Evolutionary conservation across 306 rosid species (phyloP).

Genomic region (Gleditsia sinensis): DNA sequence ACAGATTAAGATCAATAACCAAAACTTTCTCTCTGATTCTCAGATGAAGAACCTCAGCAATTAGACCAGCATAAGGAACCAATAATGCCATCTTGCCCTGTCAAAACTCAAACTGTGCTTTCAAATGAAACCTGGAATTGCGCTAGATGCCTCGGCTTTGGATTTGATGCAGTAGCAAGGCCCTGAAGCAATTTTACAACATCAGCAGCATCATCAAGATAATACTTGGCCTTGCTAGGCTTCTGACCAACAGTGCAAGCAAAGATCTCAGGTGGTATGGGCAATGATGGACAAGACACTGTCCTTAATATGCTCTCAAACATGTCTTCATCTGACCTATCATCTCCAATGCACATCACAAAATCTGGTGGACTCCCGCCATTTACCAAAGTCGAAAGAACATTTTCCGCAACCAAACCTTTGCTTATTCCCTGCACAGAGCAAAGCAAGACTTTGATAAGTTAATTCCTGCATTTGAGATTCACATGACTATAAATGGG

Average conservation of each 20-base stretch:
- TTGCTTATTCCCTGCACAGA: slow-evolving; percentile 72
- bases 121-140: slow-evolving; percentile 73
- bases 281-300: slow-evolving; percentile 48
- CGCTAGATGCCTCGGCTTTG: slow-evolving; percentile 57
- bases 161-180: slow-evolving; percentile 63
- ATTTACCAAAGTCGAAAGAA: slow-evolving; percentile 57
- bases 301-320: slow-evolving; percentile 68
- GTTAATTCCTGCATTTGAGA: slow-evolving; percentile 7
- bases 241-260: slow-evolving; percentile 80
- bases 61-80: slow-evolving; percentile 15
- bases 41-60: slow-evolving; percentile 20
- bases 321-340: slow-evolving; percentile 83
- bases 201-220: slow-evolving; percentile 65
- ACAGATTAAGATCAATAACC: slow-evolving; percentile 18
- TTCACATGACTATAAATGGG: background rate
- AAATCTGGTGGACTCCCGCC: slow-evolving; percentile 63
- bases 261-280: slow-evolving; percentile 59
- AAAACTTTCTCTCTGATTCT: slow-evolving; percentile 30
- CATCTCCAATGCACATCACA: slow-evolving; percentile 78
- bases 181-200: slow-evolving; percentile 67
- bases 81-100: background rate
- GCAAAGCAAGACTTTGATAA: slow-evolving; percentile 6
- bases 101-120: slow-evolving; percentile 46
- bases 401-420: slow-evolving; percentile 61
- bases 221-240: slow-evolving; percentile 83